Base-by-base conservation (phyloP, 768 basidiomycete species). In the Wakefieldia striispora region DNA sequence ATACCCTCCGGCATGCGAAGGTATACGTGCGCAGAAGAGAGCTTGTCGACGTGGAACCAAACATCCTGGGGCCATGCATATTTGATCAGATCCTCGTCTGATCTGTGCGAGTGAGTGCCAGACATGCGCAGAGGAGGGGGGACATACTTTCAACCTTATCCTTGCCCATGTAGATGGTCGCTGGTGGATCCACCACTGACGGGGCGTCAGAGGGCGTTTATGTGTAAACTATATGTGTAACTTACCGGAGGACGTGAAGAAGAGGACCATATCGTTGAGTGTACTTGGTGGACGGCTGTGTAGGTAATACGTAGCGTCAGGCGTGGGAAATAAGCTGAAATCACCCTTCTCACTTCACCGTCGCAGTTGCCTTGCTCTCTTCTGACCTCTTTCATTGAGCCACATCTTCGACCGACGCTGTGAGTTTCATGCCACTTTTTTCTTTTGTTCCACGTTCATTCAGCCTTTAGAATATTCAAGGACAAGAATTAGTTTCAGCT, bases 1-100 rank as follows among this genome's bases (percentile, higher is more conserved):
- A 95, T 87, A n/a, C 71, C 74, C 3, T 81, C 79, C 0, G 89
- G 79, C 76, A 97, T 82, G 29, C 95, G 86, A n/a, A 98, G 74
- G 66, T 98, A 98, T 35, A 98, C 95, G 67, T 97, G 93, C 1
- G 95, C 94, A 3, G 94, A 97, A 0, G 92, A 95, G 24, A 98
- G 82, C 67, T 95, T 95, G 75, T 98, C 97, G 53, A 99, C 97
- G 68, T 98, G 97, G 57, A 98, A 97, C 91, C 90, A 91, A 45
- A 91, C 71, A 53, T 92, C 90, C 67, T 87, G 82, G 8, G 88
- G 86, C 86, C 86, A 88, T 7, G 88, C 94, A 60, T 92, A 97
- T 69, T 83, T 89, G 60, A 98, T 92, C 43, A 98, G 72, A 42
- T 97, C 94, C 67, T 98, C 95, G 72, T 99, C 95, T 98, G 66